These are phyloP conservation scores for Aeschynomene evenia DNA, from an alignment of 306 rosid genomes.

Conservation along the genomic window DNA sequence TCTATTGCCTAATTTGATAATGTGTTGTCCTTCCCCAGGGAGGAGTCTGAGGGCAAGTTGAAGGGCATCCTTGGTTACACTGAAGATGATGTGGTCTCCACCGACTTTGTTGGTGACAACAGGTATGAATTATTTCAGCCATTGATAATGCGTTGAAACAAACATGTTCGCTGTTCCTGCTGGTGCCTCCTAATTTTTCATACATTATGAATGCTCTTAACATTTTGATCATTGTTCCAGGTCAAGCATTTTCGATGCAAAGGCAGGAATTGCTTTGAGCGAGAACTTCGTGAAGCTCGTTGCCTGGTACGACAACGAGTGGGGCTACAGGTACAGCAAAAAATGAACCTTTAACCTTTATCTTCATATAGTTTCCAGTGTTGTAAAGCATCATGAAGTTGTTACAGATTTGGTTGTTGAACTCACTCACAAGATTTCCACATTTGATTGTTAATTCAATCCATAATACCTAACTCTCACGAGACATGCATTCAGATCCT, in stretches of 20 bases:
- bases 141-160: background rate
- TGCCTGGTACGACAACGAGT: constrained; percentile 78
- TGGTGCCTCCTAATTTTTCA: background rate
- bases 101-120: constrained; percentile 67
- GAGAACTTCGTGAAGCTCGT: constrained; percentile 51
- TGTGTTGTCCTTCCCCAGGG: constrained; percentile 38
- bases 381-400: background rate
- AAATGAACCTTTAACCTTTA: background rate
- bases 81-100: constrained; percentile 72
- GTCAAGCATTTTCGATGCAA: constrained; percentile 76
- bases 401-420: background rate
- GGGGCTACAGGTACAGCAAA: constrained; percentile 69
- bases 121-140: constrained; percentile 36
- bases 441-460: background rate
- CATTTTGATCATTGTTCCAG: constrained; percentile 33
- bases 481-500: background rate
- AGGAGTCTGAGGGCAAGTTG: constrained; percentile 71
- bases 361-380: background rate
- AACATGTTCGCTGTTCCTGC: background rate
- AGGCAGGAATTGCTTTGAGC: constrained; percentile 76
- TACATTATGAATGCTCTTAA: background rate
- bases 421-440: background rate
- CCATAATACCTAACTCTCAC: background rate
- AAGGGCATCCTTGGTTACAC: constrained; percentile 81
- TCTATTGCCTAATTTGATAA: background rate